Evolutionary conservation across 169 alveolate genomes (phyloP), one percentile per base, ranked within the genome.

Genomic region (Eimeria mitis): DNA sequence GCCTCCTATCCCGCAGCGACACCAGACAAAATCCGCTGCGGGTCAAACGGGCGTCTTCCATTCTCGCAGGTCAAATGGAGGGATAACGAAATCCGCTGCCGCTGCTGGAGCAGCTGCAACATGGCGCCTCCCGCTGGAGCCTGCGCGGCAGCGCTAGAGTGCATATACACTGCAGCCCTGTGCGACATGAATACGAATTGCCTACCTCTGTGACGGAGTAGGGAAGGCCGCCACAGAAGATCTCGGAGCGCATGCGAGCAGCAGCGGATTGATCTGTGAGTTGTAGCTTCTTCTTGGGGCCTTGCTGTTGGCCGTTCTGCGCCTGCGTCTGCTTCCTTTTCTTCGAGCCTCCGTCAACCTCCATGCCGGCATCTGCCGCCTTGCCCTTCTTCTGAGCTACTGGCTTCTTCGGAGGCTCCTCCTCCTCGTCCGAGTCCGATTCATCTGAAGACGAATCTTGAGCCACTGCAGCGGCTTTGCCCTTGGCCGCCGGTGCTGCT

Each of bases 151-250:
- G 21, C 78, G 34, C 44, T 14, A 6, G 40, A 49, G 54, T 42
- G 44, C 37, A 23, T 40, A 47, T 1, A 89, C 71, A 68, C 59
- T 40, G 44, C 37, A 28, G 54, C 8, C 34, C 40, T 37, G 34
- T 7, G 54, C 44, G 21, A 23, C 44, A 84, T 14, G 28, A 0
- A 42, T 14, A 19, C 59, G 21, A 6, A 14, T 16, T 19, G 88
- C 88, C 44, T 63, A 98, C 96, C 73, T 98, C 99, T 3, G 99
- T 98, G 7, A 97, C 96, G 28, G 97, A 89, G 90, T 96, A 98
- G 7, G 99, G 99, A 6, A 98, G 95, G 73, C 98, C 98, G 21
- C 99, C 99, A 71, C 99, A 98, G 95, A 97, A 98, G 31, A 98
- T 97, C 63, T 98, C 98, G 91, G 96, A 89, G 40, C 98, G 95